Evolutionary conservation across 2,329 filamentous ascomycete genomes (phyloP).

Genomic region (Trichoderma afroharzianum): DNA sequence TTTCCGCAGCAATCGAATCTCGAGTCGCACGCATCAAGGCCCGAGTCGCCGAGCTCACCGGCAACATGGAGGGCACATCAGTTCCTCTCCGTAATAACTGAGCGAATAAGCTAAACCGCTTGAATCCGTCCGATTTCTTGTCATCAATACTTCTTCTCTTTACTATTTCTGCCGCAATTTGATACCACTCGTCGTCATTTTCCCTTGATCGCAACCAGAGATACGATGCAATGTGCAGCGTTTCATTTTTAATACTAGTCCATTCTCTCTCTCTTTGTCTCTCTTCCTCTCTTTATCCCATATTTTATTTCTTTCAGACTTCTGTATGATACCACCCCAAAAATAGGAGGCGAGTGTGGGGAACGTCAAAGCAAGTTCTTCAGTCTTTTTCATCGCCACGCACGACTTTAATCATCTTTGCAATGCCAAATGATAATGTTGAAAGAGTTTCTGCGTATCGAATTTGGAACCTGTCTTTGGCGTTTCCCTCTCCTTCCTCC

Average conservation of each 20-base stretch:
- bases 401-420: background rate
- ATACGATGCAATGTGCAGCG: conserved; percentile 17
- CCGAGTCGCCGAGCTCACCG: conserved; percentile 88
- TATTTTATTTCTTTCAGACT: conserved; percentile 17
- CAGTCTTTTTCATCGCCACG: background rate
- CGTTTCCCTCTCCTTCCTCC: conserved; percentile 16
- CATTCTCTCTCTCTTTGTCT: background rate
- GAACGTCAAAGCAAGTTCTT: background rate
- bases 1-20: conserved; percentile 77
- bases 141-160: background rate
- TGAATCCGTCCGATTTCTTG: background rate
- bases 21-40: conserved; percentile 97
- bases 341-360: conserved; percentile 17
- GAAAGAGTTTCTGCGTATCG: background rate
- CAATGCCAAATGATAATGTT: background rate
- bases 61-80: conserved; percentile 64
- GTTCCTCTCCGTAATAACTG: conserved; percentile 14
- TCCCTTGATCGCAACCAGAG: conserved; percentile 10
- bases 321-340: conserved; percentile 29
- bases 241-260: conserved; percentile 17
- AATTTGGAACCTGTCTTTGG: conserved; percentile 1
- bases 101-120: background rate
- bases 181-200: conserved; percentile 19
- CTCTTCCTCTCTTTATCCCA: conserved; percentile 6
- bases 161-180: conserved; percentile 13